Evolutionary conservation across 768 basidiomycete species (phyloP), one percentile per base, ranked within the genome.

Genomic region (Mrakia frigida): DNA sequence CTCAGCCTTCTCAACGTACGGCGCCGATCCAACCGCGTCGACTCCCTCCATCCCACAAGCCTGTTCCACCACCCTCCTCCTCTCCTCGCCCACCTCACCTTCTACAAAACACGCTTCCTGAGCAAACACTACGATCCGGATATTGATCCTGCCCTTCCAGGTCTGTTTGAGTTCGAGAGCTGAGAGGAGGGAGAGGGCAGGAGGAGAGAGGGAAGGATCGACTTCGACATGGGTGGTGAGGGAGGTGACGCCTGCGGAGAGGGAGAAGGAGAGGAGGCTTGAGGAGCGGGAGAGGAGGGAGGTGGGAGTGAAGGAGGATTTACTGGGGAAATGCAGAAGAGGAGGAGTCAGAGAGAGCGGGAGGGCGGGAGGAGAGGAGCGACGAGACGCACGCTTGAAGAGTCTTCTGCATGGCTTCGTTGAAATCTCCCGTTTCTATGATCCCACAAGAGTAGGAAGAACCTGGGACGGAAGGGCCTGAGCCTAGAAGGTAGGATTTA

Each of bases 161-260:
- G 33, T 2, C 6, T 25, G 35, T 39, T 68, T 68, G 35, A 68
- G 37, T 6, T 68, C 65, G 37, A 68, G 37, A 6, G 65, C 65
- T 5, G 39, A 35, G 37, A 39, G 35, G 35, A 68, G 65, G 9
- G 65, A 37, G 65, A 68, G 65, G 25, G 4, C n/a, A 7, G 65
- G 37, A 21, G 65, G 65, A 13, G 33, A 37, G 35, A 68, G 33
- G 35, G 65, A 68, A 6, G 39, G 65, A 21, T 68, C 65, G 65
- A n/a, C 35, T 41, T 68, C 65, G 65, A 68, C 39, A 23, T 68
- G 65, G 35, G 65, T 68, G 21, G 65, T 68, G 39, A 68, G 65
- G 13, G 65, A 68, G 65, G 65, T 68, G 11, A 68, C 39, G 0
- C 65, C 65, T 1, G 33, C 33, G 3, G 65, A 39, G 37, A 68